Evolutionary conservation across 306 rosid species (phyloP).

Genomic region (Cicer cuneatum): DNA sequence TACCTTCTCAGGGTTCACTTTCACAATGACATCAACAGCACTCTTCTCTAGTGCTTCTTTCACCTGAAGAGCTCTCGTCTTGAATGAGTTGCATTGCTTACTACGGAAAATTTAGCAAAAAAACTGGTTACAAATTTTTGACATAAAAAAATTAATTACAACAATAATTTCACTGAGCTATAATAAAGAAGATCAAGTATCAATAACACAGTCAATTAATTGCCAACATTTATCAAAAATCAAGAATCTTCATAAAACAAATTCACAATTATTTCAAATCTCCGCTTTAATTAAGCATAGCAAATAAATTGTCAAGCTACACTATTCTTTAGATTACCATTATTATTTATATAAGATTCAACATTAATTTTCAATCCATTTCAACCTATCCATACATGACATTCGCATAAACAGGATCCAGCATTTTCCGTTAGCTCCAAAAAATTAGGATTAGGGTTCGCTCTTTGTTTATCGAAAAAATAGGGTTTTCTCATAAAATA

Average conservation of each 20-base stretch:
- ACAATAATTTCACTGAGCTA: background rate
- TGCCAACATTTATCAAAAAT: background rate
- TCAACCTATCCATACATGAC: background rate
- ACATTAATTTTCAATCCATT: background rate
- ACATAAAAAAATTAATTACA: background rate
- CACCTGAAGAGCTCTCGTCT: slow-evolving; percentile 67
- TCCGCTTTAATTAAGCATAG: background rate
- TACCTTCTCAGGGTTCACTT: slow-evolving; percentile 82
- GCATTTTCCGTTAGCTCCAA: background rate
- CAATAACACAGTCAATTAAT: background rate
- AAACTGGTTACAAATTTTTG: background rate
- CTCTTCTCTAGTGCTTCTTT: slow-evolving; percentile 64
- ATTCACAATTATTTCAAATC: no score
- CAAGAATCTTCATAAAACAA: background rate
- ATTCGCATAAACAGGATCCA: background rate
- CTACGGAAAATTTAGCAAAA: slow-evolving; percentile 47
- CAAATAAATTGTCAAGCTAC: background rate
- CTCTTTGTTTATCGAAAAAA: background rate
- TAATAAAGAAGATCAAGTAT: background rate
- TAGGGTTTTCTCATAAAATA: background rate
- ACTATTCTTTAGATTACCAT: no score
- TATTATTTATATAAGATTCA: no score
- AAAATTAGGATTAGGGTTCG: background rate
- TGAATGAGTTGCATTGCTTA: slow-evolving; percentile 73
- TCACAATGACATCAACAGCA: slow-evolving; percentile 57